phyloP scores from a whole-genome alignment of 441 rosid genomes.

The Adansonia madagascariensis region DNA sequence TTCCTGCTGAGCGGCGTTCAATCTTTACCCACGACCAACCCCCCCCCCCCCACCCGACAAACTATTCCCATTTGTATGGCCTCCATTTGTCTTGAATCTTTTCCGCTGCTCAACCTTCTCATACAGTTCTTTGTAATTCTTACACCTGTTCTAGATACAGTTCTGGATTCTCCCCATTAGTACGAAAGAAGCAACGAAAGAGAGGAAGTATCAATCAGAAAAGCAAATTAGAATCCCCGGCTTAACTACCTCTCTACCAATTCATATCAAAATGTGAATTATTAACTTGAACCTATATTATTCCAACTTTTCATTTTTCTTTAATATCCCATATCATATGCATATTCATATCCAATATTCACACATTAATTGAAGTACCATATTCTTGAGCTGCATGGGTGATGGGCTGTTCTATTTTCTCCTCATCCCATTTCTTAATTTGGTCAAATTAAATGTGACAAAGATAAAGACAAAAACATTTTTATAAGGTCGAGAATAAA shows the following conservation, averaged over 20 bases:
- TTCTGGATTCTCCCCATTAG: conserved; percentile 78
- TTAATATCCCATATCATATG: too few relatives aligned
- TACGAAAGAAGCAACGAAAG: conserved; percentile 22
- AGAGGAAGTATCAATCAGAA: not conserved
- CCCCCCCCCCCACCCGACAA: conserved; percentile 51
- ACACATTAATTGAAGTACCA: too few relatives aligned
- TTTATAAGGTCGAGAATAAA: conserved; percentile 48
- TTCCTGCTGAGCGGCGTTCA: conserved; percentile 89
- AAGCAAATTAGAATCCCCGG: not conserved
- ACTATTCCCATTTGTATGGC: conserved; percentile 69
- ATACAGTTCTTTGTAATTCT: conserved; percentile 69
- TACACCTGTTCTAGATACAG: conserved; percentile 75
- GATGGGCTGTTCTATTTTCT: too few relatives aligned
- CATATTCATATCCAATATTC: too few relatives aligned
- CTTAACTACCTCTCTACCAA: not conserved
- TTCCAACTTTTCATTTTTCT: too few relatives aligned
- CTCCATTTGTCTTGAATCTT: conserved; percentile 79
- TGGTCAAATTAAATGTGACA: not conserved
- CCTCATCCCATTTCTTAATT: too few relatives aligned
- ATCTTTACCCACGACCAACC: conserved; percentile 90
- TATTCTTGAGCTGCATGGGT: too few relatives aligned
- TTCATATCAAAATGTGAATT: not conserved
- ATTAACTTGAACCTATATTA: not conserved
- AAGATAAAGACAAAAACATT: not conserved
- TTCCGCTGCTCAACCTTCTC: conserved; percentile 88